phyloP scores from a whole-genome alignment of 2,329 filamentous ascomycete species.

The Aureobasidium sp. region DNA sequence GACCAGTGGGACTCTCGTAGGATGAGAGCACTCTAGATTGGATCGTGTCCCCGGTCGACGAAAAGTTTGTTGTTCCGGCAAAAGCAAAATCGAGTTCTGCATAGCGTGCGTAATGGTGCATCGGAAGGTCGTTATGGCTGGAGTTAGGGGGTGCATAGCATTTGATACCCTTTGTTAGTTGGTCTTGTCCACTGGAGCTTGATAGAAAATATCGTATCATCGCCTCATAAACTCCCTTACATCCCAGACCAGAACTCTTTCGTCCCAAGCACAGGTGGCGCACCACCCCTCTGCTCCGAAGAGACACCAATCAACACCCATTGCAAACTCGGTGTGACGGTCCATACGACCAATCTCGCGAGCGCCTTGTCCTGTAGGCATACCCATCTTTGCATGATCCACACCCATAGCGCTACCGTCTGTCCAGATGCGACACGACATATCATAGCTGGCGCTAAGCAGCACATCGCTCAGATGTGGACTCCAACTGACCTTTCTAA shows the following conservation, averaged over 20 bases:
- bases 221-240: constrained; percentile 56
- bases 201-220: constrained; percentile 13
- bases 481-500: constrained; percentile 80
- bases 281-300: constrained; percentile 96
- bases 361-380: constrained; percentile 20
- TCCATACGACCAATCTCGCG: constrained; percentile 81
- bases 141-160: background rate
- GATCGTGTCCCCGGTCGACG: background rate
- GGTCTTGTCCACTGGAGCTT: background rate
- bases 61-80: background rate
- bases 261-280: constrained; percentile 90
- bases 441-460: constrained; percentile 89
- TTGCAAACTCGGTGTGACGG: constrained; percentile 88
- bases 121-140: background rate
- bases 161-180: constrained; percentile 5
- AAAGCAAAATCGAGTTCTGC: constrained; percentile 4
- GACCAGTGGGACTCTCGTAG: constrained; percentile 30
- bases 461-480: constrained; percentile 86
- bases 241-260: constrained; percentile 87
- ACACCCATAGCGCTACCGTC: constrained; percentile 56
- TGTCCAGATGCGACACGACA: constrained; percentile 92
- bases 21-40: background rate
- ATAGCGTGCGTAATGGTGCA: constrained; percentile 2
- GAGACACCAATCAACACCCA: constrained; percentile 94
- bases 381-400: constrained; percentile 21